Evolutionary conservation across 2,329 filamentous ascomycete genomes (phyloP), one percentile per base, ranked within the genome.

Genomic region (Aureobasidium sp.): DNA sequence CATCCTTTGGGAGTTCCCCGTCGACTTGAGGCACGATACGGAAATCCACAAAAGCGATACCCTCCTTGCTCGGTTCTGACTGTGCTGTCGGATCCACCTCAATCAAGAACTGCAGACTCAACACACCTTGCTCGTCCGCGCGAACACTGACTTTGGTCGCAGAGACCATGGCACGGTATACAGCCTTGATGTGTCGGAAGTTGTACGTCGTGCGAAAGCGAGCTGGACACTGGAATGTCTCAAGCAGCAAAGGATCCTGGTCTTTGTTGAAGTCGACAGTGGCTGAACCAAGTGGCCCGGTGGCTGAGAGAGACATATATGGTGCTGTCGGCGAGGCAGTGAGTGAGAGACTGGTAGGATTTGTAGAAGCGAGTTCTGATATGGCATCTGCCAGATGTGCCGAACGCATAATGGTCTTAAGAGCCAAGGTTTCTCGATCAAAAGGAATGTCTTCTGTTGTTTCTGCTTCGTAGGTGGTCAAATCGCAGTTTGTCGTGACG

Each of bases 31-130:
- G 90, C 63, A 95, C 87, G 71, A 94, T 90, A 24, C 88, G 81
- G 73, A 93, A 95, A 73, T 94, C 89, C 27, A 94, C 81, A 75
- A 93, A 95, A 68, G 86, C 89, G 43, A 86, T 79, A 29, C 75
- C 75, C 20, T 70, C 66, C 46, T 47, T 56, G 13, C 65, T 67
- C 10, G 63, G 66, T 26, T 66, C 67, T n/a, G 48, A 47, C 34
- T 57, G 60, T 34, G 41, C 32, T 24, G 64, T 66, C 2, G 67
- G 66, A 65, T 94, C 90, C 46, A 92, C 81, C 71, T 97, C 91
- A 17, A 99, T 87, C 88, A 99, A 94, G 70, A 97, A 97, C 71
- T 99, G 94, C 72, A 97, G 77, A 74, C 90, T 97, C 66, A 99
- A 75, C 34, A 99, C 93, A 0, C 94, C 93, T 72, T 96, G 90